These are phyloP conservation scores for Kurtzmaniella quercitrusa DNA, from an alignment of 1,139 yeast species.

Conservation along the genomic window DNA sequence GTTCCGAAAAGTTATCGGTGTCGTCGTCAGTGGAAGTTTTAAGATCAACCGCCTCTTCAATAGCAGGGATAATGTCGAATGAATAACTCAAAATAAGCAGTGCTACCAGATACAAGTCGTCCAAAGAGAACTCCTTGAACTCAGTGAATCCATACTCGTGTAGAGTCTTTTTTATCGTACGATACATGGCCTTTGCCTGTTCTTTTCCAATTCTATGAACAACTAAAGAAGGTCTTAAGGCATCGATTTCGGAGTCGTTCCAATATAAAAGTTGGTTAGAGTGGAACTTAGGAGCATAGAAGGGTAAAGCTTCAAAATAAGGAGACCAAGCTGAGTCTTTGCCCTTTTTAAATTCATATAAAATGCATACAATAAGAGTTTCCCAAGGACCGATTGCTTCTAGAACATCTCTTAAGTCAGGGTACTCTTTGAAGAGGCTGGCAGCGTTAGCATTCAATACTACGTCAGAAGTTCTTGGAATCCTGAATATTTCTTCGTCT, in stretches of 20 bases:
- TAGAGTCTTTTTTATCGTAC: slow-evolving; percentile 9
- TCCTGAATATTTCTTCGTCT: slow-evolving; percentile 61
- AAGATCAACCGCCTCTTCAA: neutral
- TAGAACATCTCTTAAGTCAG: slow-evolving; percentile 27
- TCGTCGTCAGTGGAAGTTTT: neutral
- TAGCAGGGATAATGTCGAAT: slow-evolving; percentile 24
- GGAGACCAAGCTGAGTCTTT: slow-evolving; percentile 57
- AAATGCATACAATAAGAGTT: slow-evolving; percentile 60
- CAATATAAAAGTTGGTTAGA: slow-evolving; percentile 81
- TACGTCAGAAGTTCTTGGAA: slow-evolving; percentile 49
- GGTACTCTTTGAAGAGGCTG: slow-evolving; percentile 31
- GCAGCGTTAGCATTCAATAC: slow-evolving; percentile 60
- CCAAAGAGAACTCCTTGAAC: slow-evolving; percentile 35
- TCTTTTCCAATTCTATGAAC: slow-evolving; percentile 66
- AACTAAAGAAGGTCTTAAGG: slow-evolving; percentile 67
- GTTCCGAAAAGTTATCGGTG: slow-evolving; percentile 14
- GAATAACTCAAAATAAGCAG: slow-evolving; percentile 47
- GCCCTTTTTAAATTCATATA: slow-evolving; percentile 49
- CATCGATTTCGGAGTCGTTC: slow-evolving; percentile 48
- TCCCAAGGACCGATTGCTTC: slow-evolving; percentile 67
- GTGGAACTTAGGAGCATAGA: slow-evolving; percentile 23
- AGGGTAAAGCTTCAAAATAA: slow-evolving; percentile 71
- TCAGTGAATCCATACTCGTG: slow-evolving; percentile 15
- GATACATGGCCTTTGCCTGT: slow-evolving; percentile 60
- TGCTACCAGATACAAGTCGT: slow-evolving; percentile 68